Base-by-base conservation (phyloP, 208 protist species). In the Leishmania amazonensis region DNA sequence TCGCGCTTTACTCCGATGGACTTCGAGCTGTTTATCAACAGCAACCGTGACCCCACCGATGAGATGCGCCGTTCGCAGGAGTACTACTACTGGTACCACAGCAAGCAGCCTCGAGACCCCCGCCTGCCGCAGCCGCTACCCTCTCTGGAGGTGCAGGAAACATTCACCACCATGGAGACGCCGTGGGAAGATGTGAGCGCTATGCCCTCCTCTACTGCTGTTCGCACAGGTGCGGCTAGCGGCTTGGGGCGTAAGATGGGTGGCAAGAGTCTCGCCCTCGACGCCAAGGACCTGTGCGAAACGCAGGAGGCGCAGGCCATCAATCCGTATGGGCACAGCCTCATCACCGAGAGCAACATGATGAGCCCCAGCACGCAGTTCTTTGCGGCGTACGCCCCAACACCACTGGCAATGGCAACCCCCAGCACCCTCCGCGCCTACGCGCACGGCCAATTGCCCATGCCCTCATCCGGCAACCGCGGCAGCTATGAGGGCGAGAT, bases 21-120 rank as follows among this genome's bases (percentile, higher is more conserved):
- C 87, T 97, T 97, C 85, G 92, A 96, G 79, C 85, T 96, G 31
- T 90, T 90, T 78, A 83, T 97, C 76, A 91, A 95, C 80, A 89
- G 91, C 82, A 92, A 92, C 80, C 87, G 87, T 51, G 88, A 94
- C 78, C 90, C 89, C 28, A 92, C 94, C 28, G 88, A 93, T 53
- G 92, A 97, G 73, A 96, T 97, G 92, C 92, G 94, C 31, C 91
- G 94, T 73, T 94, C 90, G 21, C 81, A 87, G 58, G 94, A 94
- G 84, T 97, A 97, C 83, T 90, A 91, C 81, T 94, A 96, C 84
- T 97, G 94, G 94, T 97, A 95, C 80, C 81, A 95, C 84, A 92
- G 83, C 83, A 94, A 95, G 74, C 68, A 89, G 64, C 85, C 89
- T 31, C 88, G 87, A 28, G 94, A 97, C 75, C 89, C 83, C 11